phyloP scores from a whole-genome alignment of 2,329 filamentous ascomycete genomes.

The Trichoderma aggressivum region DNA sequence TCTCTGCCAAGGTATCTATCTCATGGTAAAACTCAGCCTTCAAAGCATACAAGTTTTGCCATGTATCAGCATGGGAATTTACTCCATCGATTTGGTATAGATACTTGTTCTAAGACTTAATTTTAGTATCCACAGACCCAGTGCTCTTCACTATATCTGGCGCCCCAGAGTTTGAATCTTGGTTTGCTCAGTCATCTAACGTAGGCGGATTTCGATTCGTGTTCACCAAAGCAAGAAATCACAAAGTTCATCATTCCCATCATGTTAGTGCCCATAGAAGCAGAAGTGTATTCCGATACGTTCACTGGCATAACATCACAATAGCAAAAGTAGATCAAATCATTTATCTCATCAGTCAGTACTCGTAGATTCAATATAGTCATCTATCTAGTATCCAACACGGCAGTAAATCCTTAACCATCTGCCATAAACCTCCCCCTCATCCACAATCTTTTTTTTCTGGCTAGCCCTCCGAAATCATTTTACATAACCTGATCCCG shows the following conservation, averaged over 20 bases:
- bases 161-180: not conserved
- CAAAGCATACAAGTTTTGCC: not conserved
- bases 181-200: not conserved
- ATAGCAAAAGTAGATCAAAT: not conserved
- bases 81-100: no score
- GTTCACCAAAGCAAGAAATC: not conserved
- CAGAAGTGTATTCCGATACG: no score
- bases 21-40: not conserved
- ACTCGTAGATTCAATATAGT: slow-evolving; percentile 49
- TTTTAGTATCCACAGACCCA: no score
- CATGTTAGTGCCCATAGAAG: no score
- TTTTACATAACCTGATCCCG: slow-evolving; percentile 27
- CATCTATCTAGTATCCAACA: slow-evolving; percentile 39
- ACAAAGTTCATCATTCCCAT: not conserved
- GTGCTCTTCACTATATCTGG: not conserved
- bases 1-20: not conserved
- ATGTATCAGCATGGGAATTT: not conserved
- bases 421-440: slow-evolving; percentile 26
- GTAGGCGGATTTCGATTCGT: not conserved
- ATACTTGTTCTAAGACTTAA: no score
- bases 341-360: not conserved
- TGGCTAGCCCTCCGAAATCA: slow-evolving; percentile 33
- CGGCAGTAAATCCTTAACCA: slow-evolving; percentile 18
- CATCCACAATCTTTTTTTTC: slow-evolving; percentile 22
- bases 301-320: not conserved